phyloP scores from a whole-genome alignment of 2,329 filamentous ascomycete genomes.

The Pseudogymnoascus sp. region DNA sequence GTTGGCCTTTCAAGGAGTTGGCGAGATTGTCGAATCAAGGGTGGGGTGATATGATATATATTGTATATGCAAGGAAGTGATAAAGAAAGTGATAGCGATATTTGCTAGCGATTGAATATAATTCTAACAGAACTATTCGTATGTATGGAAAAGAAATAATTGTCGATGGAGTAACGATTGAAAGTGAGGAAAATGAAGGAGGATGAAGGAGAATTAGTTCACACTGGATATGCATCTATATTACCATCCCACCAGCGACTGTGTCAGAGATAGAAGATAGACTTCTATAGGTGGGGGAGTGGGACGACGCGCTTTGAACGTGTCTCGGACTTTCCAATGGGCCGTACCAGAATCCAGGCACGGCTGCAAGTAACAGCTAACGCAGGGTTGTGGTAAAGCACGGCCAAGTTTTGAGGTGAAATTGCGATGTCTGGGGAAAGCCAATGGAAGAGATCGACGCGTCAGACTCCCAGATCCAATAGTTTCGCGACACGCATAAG shows the following conservation, averaged over 20 bases:
- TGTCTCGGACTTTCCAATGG: background rate
- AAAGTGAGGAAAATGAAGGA: background rate
- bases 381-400: constrained; percentile 6
- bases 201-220: background rate
- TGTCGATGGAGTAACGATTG: background rate
- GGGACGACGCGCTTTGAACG: background rate
- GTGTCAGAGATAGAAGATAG: constrained; percentile 5
- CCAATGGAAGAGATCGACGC: constrained; percentile 5
- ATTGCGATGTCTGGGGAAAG: constrained; percentile 4
- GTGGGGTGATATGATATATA: constrained; percentile 2
- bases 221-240: constrained; percentile 6
- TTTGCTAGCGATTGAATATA: background rate
- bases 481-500: constrained; percentile 8
- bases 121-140: background rate
- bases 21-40: background rate
- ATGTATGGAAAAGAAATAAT: background rate
- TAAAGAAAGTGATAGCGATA: background rate
- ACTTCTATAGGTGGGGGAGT: constrained; percentile 2
- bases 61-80: background rate
- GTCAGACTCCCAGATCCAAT: constrained; percentile 1
- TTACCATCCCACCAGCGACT: constrained; percentile 2
- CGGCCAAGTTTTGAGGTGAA: background rate
- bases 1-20: background rate
- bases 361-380: background rate
- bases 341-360: background rate